Base-by-base conservation (phyloP, 2,329 filamentous ascomycete genomes). In the Simplicillium sp. region DNA sequence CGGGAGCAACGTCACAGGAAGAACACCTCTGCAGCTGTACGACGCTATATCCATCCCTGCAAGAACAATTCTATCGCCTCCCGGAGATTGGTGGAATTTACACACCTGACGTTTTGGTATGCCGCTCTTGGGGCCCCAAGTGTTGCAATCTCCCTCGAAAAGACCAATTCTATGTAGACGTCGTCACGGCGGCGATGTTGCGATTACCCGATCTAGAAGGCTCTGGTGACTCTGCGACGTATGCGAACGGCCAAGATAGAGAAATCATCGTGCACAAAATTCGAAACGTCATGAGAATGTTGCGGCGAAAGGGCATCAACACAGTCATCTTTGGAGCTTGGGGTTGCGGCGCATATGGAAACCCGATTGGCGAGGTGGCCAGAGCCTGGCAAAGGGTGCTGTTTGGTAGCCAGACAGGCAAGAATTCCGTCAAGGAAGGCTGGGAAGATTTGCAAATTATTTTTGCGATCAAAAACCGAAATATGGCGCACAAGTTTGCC, bases 301-400 rank as follows among this genome's bases (percentile, higher is more conserved):
- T 66, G 3, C 54, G 62, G 8, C 51, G 58, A 1, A 68, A 66
- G 43, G 68, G 70, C 0, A 62, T 63, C 4, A 62, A 58, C 31
- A 68, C 60, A 41, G 49, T 82, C 0, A 71, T 83, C 0, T 60
- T 82, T 0, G 79, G 79, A 0, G 77, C 78, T 0, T 82, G 77
- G 76, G 79, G 79, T 0, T 81, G 77, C 44, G 78, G 78, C 3
- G 75, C 75, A 0, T 77, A 80, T 43, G 76, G 75, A 0, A 82
- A 82, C 46, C 79, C 78, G 0, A 68, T 78, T 0, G 58, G 58
- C 2, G 75, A 82, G 54, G 59, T 82, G 25, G 77, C 77, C 12
- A 57, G 61, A 14, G 66, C 71, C 1, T 83, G 78, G 58, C 51
- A 53, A 11, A 59, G 58, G 31, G 56, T 58, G 1, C 41, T 62